These are phyloP conservation scores for Aspergillus ruber DNA, from an alignment of 2,329 filamentous ascomycete species.

Conservation along the genomic window DNA sequence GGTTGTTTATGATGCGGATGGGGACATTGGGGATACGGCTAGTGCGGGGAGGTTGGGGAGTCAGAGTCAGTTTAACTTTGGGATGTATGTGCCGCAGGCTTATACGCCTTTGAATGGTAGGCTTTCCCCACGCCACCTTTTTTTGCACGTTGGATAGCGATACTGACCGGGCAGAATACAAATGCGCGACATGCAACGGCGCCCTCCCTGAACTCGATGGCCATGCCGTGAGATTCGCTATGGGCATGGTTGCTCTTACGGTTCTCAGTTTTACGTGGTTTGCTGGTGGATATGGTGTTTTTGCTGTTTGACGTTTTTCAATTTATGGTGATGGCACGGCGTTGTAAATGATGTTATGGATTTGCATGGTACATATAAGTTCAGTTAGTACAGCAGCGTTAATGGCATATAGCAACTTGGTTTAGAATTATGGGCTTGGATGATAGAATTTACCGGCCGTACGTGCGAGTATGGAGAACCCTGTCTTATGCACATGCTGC, in stretches of 20 bases:
- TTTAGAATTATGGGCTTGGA: too few species aligned
- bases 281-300: constrained; percentile 35
- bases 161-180: constrained; percentile 36
- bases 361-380: too few species aligned
- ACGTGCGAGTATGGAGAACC: too few species aligned
- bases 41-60: constrained; percentile 50
- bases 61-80: constrained; percentile 51
- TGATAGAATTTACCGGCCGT: too few species aligned
- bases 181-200: constrained; percentile 52
- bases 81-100: constrained; percentile 54
- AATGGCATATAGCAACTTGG: too few species aligned
- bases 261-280: constrained; percentile 53
- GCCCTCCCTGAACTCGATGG: constrained; percentile 49
- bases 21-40: constrained; percentile 46
- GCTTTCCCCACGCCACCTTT: constrained; percentile 11
- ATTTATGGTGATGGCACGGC: not conserved
- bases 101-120: constrained; percentile 47
- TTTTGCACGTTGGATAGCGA: constrained; percentile 10
- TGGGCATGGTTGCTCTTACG: constrained; percentile 52
- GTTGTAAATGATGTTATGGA: not conserved
- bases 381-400: too few species aligned
- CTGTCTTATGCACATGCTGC: too few species aligned
- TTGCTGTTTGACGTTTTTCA: constrained; percentile 16
- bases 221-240: constrained; percentile 50
- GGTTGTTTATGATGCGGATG: constrained; percentile 54